Percentiles rank a stretch among this genome's conserved stretches.
Conservation (phyloP, 768 basidiomycete species). For the Tubosaeta sp. region DNA sequence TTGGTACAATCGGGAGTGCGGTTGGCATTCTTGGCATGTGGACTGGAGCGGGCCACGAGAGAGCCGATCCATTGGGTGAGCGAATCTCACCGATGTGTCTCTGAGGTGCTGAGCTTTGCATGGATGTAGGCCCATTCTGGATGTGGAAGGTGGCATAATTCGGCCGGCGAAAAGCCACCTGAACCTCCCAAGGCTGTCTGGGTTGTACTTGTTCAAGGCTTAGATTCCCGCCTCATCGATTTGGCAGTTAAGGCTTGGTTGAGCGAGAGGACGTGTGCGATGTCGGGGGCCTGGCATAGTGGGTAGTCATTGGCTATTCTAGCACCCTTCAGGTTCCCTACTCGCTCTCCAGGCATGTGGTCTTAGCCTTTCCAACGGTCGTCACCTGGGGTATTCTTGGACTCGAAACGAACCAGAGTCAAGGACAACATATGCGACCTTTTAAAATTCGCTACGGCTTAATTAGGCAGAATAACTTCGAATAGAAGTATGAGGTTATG, state of each 20-base stretch:
- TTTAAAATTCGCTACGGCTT: not conserved
- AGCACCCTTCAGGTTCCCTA: too few species aligned
- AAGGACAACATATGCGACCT: not conserved
- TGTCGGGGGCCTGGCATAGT: too few species aligned
- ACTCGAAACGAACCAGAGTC: not conserved
- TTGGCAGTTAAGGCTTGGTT: too few species aligned
- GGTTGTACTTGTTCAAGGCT: not conserved
- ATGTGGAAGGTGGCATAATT: constrained; percentile 38
- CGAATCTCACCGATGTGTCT: not conserved
- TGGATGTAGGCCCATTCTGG: constrained; percentile 38
- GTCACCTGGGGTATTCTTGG: not conserved
- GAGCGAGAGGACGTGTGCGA: too few species aligned
- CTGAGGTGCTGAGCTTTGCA: not conserved
- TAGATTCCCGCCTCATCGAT: not conserved
- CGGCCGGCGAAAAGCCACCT: too few species aligned
- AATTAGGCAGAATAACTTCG: not conserved
- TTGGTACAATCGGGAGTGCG: constrained; percentile 52
- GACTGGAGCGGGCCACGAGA: constrained; percentile 49
- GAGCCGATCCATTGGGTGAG: constrained; percentile 41
- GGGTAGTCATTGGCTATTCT: too few species aligned
- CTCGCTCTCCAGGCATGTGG: too few species aligned
- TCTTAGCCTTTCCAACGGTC: not conserved
- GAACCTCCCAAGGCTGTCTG: not conserved
- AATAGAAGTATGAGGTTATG: not conserved
- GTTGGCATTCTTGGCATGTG: constrained; percentile 52